Conservation (phyloP, 805 yeast genomes). For the Sugiyamaella valdiviana region DNA sequence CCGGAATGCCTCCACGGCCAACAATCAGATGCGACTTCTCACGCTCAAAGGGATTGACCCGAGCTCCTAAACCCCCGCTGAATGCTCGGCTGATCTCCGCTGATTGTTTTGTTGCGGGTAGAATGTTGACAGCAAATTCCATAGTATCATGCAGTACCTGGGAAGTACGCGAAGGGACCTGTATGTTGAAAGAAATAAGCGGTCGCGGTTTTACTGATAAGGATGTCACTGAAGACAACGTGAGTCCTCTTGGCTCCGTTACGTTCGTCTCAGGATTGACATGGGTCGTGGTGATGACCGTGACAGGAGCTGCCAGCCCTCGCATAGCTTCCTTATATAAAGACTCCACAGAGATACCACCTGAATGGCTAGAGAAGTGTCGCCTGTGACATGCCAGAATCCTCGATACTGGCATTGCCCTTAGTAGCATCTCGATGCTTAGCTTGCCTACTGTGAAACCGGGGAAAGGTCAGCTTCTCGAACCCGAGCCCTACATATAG, state of each 20-base stretch:
- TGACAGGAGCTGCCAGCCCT: conserved; percentile 46
- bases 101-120: conserved; percentile 54
- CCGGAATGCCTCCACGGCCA: conserved; percentile 22
- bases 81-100: conserved; percentile 61
- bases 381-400: no score
- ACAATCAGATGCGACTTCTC: conserved; percentile 20
- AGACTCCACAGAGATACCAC: no score
- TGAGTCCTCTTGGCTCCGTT: conserved; percentile 56
- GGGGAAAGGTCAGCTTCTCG: no score
- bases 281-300: conserved; percentile 47
- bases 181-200: conserved; percentile 76
- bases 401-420: no score
- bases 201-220: conserved; percentile 73
- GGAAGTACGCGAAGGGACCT: conserved; percentile 79
- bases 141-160: conserved; percentile 50
- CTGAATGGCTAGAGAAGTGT: no score
- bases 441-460: no score
- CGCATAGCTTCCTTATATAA: conserved; percentile 39
- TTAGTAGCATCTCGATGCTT: no score
- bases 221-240: conserved; percentile 81
- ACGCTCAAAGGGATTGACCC: conserved; percentile 30
- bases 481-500: no score
- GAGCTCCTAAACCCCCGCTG: conserved; percentile 45
- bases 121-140: conserved; percentile 65
- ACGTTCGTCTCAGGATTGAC: conserved; percentile 9